These are phyloP conservation scores for Triticum dicoccoides DNA, from an alignment of 176 grass and related monocot genomes.

Conservation along the genomic window DNA sequence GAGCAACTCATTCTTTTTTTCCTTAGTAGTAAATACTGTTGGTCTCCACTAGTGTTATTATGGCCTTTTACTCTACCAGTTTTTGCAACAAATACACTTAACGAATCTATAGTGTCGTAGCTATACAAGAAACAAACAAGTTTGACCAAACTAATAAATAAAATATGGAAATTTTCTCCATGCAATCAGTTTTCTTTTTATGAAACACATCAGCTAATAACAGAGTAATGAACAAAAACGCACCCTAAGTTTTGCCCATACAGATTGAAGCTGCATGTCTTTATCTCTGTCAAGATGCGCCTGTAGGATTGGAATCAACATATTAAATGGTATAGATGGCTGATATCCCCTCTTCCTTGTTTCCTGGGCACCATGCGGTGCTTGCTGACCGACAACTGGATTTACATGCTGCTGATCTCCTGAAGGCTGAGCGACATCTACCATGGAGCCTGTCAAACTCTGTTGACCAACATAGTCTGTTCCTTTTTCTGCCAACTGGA, in stretches of 20 bases:
- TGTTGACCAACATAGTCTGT: slow-evolving; percentile 30
- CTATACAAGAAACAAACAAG: neutral
- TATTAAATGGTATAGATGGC: slow-evolving; percentile 89
- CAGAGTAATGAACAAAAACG: slow-evolving; percentile 23
- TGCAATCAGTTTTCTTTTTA: slow-evolving; percentile 14
- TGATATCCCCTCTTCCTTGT: slow-evolving; percentile 50
- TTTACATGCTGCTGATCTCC: slow-evolving; percentile 30
- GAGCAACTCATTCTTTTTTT: neutral
- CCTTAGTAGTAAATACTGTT: neutral
- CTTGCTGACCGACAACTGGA: slow-evolving; percentile 46
- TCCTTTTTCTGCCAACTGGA: slow-evolving; percentile 47
- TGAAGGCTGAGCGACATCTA: slow-evolving; percentile 34
- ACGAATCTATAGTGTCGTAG: neutral
- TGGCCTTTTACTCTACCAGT: slow-evolving; percentile 11
- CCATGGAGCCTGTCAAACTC: slow-evolving; percentile 27
- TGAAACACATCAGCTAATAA: neutral
- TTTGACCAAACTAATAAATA: neutral
- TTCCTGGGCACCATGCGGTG: slow-evolving; percentile 47
- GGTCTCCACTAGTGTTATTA: neutral
- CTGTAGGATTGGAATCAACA: slow-evolving; percentile 92
- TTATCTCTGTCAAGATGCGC: slow-evolving; percentile 95
- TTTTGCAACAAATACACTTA: slow-evolving; percentile 14
- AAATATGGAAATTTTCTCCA: neutral
- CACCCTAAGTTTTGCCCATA: slow-evolving; percentile 89
- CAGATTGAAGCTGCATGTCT: slow-evolving; percentile 90